A percentile compares a stretch with the other conserved stretches of the same genome.
Conservation (phyloP, 2,329 filamentous ascomycete genomes). For the Penicillium sclerotigenum region DNA sequence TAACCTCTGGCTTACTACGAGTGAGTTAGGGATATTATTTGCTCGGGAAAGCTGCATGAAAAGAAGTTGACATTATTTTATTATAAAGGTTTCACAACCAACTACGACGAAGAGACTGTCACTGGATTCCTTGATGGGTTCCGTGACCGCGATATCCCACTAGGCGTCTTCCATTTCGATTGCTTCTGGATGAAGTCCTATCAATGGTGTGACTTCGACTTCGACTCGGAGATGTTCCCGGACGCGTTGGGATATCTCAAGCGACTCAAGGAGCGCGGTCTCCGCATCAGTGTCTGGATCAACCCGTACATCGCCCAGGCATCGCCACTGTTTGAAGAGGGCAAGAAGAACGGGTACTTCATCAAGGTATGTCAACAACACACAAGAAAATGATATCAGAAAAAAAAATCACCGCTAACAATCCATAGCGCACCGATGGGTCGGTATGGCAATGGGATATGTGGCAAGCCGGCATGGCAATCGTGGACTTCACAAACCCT, state of each 20-base stretch:
- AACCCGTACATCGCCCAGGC: slow-evolving; percentile 72
- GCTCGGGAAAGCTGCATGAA: not conserved
- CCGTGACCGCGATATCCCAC: slow-evolving; percentile 60
- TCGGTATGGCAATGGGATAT: slow-evolving; percentile 73
- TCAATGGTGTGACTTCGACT: slow-evolving; percentile 72
- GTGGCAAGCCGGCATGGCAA: slow-evolving; percentile 74
- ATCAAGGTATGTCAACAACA: slow-evolving; percentile 47
- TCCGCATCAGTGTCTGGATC: slow-evolving; percentile 73
- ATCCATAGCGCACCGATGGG: slow-evolving; percentile 56
- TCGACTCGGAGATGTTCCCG: slow-evolving; percentile 65
- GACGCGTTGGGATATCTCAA: slow-evolving; percentile 63
- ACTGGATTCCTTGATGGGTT: slow-evolving; percentile 66
- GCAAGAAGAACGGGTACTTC: slow-evolving; percentile 62
- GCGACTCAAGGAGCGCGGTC: slow-evolving; percentile 60
- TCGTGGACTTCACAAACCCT: slow-evolving; percentile 72
- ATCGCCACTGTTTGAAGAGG: slow-evolving; percentile 63
- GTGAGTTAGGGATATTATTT: slow-evolving; percentile 12
- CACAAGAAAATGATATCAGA: not conserved
- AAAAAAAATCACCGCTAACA: not conserved
- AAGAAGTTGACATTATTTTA: not conserved
- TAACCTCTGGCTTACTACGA: slow-evolving; percentile 71
- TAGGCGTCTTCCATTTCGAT: slow-evolving; percentile 73
- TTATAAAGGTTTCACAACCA: slow-evolving; percentile 62
- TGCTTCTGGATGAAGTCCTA: slow-evolving; percentile 76
- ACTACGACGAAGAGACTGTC: slow-evolving; percentile 68